phyloP scores from a whole-genome alignment of 345 rosid species.

The Gossypium stocksii region DNA sequence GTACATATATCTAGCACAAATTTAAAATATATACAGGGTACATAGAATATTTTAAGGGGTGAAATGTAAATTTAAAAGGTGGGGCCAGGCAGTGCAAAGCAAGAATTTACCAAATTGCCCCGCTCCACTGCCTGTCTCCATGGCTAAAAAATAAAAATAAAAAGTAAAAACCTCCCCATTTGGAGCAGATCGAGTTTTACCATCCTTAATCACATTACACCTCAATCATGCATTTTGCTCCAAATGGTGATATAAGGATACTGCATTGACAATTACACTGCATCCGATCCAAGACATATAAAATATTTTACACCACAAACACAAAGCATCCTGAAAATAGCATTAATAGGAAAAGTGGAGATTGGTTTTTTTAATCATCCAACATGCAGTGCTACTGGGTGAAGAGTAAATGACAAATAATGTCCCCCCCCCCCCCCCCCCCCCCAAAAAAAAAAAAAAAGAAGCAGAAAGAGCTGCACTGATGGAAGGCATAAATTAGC shows the following conservation, averaged over 20 bases:
- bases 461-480: neutral
- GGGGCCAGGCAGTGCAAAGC: neutral
- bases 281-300: neutral
- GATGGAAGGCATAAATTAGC: neutral
- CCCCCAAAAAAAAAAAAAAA: neutral
- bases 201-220: neutral
- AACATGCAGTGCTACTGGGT: neutral
- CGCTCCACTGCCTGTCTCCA: neutral
- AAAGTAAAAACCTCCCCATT: neutral
- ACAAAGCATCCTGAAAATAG: neutral
- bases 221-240: neutral
- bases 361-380: neutral
- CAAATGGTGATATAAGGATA: constrained; percentile 7
- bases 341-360: neutral
- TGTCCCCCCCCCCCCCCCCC: neutral
- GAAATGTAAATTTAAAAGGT: neutral
- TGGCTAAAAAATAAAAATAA: neutral
- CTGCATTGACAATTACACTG: neutral
- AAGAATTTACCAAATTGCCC: neutral
- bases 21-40: neutral
- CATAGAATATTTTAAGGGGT: neutral
- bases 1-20: neutral
- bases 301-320: neutral
- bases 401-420: neutral
- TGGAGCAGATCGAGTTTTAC: neutral